Evolutionary conservation across 495 filamentous ascomycete genomes (phyloP).

Genomic region (Penicillium paxilli): DNA sequence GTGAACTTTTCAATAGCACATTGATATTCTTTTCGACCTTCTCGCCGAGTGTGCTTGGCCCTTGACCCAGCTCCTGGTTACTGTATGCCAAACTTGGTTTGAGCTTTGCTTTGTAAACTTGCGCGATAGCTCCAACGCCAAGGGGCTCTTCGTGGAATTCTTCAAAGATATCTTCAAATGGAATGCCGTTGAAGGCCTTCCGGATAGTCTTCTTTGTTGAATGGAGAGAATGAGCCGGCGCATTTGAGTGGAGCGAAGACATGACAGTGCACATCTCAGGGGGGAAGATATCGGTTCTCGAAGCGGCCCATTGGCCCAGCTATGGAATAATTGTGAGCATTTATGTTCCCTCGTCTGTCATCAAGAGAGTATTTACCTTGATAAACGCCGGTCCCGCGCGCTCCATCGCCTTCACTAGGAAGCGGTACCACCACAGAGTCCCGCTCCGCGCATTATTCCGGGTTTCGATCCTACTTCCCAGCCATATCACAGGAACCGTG

Average conservation of each 20-base stretch:
- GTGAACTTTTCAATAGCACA: slow-evolving; percentile 78
- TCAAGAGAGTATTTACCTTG: slow-evolving; percentile 60
- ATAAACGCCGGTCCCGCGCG: slow-evolving; percentile 94
- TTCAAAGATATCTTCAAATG: slow-evolving; percentile 92
- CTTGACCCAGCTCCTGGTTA: slow-evolving; percentile 50
- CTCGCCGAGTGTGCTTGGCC: slow-evolving; percentile 56
- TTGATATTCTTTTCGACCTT: slow-evolving; percentile 81
- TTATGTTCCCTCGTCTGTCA: neutral
- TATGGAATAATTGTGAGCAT: slow-evolving; percentile 32
- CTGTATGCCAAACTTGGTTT: slow-evolving; percentile 72
- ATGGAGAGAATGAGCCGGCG: slow-evolving; percentile 83
- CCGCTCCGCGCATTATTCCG: slow-evolving; percentile 71
- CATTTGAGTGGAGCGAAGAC: slow-evolving; percentile 93
- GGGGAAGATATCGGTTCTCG: slow-evolving; percentile 96
- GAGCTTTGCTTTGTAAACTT: slow-evolving; percentile 95
- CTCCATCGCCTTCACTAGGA: slow-evolving; percentile 89
- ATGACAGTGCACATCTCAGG: slow-evolving; percentile 87
- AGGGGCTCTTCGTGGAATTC: slow-evolving; percentile 91
- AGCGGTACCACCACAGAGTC: slow-evolving; percentile 93
- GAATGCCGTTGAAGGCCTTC: slow-evolving; percentile 75
- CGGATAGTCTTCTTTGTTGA: slow-evolving; percentile 76
- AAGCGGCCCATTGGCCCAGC: slow-evolving; percentile 99
- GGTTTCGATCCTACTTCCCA: slow-evolving; percentile 61
- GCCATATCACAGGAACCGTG: slow-evolving; percentile 76
- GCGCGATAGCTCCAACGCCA: slow-evolving; percentile 94